Evolutionary conservation across 176 grass and related monocot genomes (phyloP).

Genomic region (Chloris gayana): DNA sequence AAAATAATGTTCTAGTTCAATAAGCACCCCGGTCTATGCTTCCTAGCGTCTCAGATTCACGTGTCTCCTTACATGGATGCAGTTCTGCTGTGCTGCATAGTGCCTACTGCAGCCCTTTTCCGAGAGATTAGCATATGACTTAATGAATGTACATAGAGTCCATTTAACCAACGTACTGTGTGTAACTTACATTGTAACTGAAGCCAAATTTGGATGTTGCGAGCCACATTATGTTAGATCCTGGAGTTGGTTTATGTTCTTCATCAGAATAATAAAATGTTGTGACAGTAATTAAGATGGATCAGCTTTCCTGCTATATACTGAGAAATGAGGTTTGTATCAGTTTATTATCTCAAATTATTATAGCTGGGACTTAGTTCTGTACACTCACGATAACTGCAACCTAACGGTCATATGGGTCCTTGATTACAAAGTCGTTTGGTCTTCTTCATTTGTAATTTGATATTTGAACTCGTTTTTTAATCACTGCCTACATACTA

Average conservation of each 20-base stretch:
- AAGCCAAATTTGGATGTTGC: constrained; percentile 1
- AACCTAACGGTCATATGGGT: not conserved
- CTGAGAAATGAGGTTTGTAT: not conserved
- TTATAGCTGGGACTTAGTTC: not conserved
- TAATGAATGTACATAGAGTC: not conserved
- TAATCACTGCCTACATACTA: not conserved
- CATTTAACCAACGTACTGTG: not conserved
- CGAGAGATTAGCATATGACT: not conserved
- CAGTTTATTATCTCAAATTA: not conserved
- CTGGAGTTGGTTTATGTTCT: not conserved
- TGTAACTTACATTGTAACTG: not conserved
- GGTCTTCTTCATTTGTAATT: not conserved
- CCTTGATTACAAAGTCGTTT: not conserved
- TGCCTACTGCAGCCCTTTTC: not conserved
- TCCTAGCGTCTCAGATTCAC: not conserved
- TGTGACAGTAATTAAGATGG: not conserved
- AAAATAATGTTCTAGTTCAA: not conserved
- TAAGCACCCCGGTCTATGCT: not conserved
- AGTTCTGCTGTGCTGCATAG: too few relatives aligned
- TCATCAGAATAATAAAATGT: not conserved
- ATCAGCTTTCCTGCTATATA: not conserved
- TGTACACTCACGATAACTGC: not conserved
- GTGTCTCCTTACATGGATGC: not conserved
- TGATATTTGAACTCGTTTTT: not conserved
- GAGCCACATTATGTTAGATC: not conserved